phyloP scores from a whole-genome alignment of 2,329 filamentous ascomycete species.

The Claviceps sp. region DNA sequence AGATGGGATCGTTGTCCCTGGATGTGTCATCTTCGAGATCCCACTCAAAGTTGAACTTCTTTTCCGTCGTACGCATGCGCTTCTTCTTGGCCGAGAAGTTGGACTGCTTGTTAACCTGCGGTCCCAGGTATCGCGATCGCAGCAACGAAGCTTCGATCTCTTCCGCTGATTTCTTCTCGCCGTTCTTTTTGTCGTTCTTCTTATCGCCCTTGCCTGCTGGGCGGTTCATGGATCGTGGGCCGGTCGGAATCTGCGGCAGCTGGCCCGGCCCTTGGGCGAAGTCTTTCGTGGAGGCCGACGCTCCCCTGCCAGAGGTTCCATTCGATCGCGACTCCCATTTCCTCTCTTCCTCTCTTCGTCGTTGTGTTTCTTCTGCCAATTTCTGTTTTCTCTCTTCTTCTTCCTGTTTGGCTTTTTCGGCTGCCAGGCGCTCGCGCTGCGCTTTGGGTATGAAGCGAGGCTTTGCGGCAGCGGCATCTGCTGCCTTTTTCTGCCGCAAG shows the following conservation, averaged over 20 bases:
- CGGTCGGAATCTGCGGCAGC: slow-evolving; percentile 44
- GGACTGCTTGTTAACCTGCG: slow-evolving; percentile 66
- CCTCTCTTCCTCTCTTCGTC: slow-evolving; percentile 51
- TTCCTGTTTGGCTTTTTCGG: slow-evolving; percentile 64
- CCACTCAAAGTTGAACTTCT: slow-evolving; percentile 99
- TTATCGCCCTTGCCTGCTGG: slow-evolving; percentile 24
- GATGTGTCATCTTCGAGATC: slow-evolving; percentile 82
- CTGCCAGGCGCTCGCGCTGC: slow-evolving; percentile 64
- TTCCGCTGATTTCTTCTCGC: slow-evolving; percentile 33
- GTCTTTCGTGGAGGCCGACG: slow-evolving; percentile 13
- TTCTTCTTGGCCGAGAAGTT: slow-evolving; percentile 96
- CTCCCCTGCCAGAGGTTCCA: slow-evolving; percentile 4
- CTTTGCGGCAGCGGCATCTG: slow-evolving; percentile 72
- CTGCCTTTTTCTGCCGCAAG: slow-evolving; percentile 71
- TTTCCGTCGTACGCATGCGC: slow-evolving; percentile 78
- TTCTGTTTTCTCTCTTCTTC: slow-evolving; percentile 42
- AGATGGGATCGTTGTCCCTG: slow-evolving; percentile 58
- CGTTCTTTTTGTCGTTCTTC: slow-evolving; percentile 23
- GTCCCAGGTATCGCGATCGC: slow-evolving; percentile 78
- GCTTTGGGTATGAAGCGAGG: slow-evolving; percentile 79
- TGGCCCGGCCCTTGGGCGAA: slow-evolving; percentile 10
- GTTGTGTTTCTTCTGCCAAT: slow-evolving; percentile 48
- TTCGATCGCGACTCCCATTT: slow-evolving; percentile 20
- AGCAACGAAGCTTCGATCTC: slow-evolving; percentile 62
- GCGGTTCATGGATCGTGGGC: slow-evolving; percentile 50